Evolutionary conservation across 345 rosid genomes (phyloP), one percentile per base, ranked within the genome.

Genomic region (Hibiscus trionum): DNA sequence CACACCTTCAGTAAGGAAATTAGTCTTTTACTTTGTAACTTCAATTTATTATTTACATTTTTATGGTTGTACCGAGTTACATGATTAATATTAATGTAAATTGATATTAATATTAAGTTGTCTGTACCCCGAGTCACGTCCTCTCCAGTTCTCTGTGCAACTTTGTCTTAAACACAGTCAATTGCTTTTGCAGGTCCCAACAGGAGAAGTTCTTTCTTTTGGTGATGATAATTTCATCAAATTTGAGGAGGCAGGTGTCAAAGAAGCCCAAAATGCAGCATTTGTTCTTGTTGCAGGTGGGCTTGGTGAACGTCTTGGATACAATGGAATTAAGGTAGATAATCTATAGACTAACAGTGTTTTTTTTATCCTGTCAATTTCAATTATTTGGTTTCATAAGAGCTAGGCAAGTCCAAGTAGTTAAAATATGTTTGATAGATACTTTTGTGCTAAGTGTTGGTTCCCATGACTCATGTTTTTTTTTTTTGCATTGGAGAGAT

Each of bases 271-370:
- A 79, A 86, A 87, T 70, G 88, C 96, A 75, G 95, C 91, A 55
- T 94, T 94, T 79, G 97, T 94, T 78, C 96, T 94, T 78, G 98
- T 92, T 82, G 97, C 97, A 4, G 97, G 99, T 67, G 99, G 99
- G 9, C 97, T 95, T 72, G 99, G 99, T 14, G 99, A 92, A 73
- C 97, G 97, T 61, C 96, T 95, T 75, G 99, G 99, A 73, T 95
- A 89, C 79, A 92, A 90, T 79, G 99, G 99, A 76, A 95, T 95
- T 78, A 95, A 94, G 97, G 97, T 94, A 75, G 64, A 16, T 11
- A 70, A 67, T 59, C 5, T 66, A 56, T 37, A 29, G 33, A 16
- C 49, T 46, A 21, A 24, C 58, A 68, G 47, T 56, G 64, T 21
- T 29, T 73, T 42, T 49, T 17, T 6, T 57, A 65, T 53, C 9